Evolutionary conservation across 345 rosid genomes (phyloP), one percentile per base, ranked within the genome.

Genomic region (Excoecaria agallocha): DNA sequence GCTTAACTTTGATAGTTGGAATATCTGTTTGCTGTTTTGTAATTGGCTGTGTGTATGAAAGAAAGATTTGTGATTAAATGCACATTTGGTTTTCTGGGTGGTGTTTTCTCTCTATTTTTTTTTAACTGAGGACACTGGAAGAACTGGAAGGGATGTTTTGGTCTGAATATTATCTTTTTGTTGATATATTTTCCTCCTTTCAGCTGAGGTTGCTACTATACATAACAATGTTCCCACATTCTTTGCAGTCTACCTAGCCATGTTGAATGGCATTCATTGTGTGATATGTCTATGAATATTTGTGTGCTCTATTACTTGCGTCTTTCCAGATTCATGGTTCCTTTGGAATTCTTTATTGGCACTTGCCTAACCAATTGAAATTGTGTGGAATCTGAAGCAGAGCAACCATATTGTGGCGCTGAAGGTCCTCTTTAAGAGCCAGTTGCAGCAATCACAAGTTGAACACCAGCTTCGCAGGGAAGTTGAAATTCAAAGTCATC

Each of bases 401-500:
- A 95, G 99, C 85, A 93, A 90, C 83, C 94, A 95, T 65, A 82
- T 95, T 20, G 97, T 95, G 59, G 99, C 99, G 8, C 79, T 95
- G 22, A 95, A 95, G 86, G 98, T 95, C 74, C 90, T 95, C 52
- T 95, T 95, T 73, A 95, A 95, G 85, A 89, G 84, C 80, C 99
- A 95, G 86, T 83, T 95, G 80, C 98, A 93, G 45, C 92, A 95
- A 77, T 95, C 99, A 41, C 98, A 93, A 79, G 98, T 93, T 68
- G 98, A 95, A 80, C 98, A 93, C 78, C 99, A 93, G 83, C 94
- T 95, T 6, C 89, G 97, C 9, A 86, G 98, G 11, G 99, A 95
- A 88, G 97, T 95, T 24, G 98, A 95, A 83, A 95, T 95, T 50
- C 99, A 95, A 79, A 93, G 98, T 78, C 98, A 95, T 84, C 97